A percentile compares a stretch with the other conserved stretches of the same genome.
Conservation (phyloP, 495 filamentous ascomycete species). For the Penicillium dipodomyicola region DNA sequence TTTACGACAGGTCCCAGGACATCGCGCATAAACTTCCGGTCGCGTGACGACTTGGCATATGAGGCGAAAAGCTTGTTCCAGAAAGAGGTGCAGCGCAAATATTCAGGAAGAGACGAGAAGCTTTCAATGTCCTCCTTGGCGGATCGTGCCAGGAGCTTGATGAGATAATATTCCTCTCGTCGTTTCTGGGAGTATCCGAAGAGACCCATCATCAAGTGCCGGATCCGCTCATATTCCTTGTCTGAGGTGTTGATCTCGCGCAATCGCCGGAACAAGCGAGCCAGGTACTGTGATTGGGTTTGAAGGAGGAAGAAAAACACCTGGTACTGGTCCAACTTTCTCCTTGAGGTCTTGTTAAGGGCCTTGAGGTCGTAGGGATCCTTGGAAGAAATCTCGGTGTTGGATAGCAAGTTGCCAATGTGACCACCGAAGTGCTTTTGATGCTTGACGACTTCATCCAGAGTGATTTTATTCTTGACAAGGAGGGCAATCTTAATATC, state of each 20-base stretch:
- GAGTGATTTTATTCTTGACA: constrained; percentile 98
- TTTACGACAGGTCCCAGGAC: constrained; percentile 78
- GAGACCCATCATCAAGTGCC: constrained; percentile 92
- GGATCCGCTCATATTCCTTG: constrained; percentile 86
- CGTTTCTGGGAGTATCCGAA: constrained; percentile 97
- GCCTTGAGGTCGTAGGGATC: constrained; percentile 97
- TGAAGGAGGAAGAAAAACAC: constrained; percentile 97
- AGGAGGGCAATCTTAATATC: constrained; percentile 98
- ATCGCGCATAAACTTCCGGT: constrained; percentile 87
- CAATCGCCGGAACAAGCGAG: constrained; percentile 77
- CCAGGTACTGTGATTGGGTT: constrained; percentile 93
- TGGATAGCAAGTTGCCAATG: constrained; percentile 79
- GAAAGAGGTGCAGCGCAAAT: constrained; percentile 86
- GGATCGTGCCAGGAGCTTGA: constrained; percentile 81
- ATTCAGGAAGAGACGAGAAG: constrained; percentile 73
- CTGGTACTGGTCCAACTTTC: constrained; percentile 94
- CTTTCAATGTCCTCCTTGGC: constrained; percentile 83
- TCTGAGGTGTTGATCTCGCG: constrained; percentile 84
- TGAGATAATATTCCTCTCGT: constrained; percentile 92
- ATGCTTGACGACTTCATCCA: constrained; percentile 96
- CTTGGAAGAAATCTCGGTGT: constrained; percentile 79
- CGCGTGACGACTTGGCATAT: constrained; percentile 87
- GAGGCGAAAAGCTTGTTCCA: constrained; percentile 81
- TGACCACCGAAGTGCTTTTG: constrained; percentile 96
- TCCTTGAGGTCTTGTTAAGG: constrained; percentile 90